These are phyloP conservation scores for Bjerkandera adusta DNA, from an alignment of 1,284 basidiomycete genomes.

Conservation along the genomic window DNA sequence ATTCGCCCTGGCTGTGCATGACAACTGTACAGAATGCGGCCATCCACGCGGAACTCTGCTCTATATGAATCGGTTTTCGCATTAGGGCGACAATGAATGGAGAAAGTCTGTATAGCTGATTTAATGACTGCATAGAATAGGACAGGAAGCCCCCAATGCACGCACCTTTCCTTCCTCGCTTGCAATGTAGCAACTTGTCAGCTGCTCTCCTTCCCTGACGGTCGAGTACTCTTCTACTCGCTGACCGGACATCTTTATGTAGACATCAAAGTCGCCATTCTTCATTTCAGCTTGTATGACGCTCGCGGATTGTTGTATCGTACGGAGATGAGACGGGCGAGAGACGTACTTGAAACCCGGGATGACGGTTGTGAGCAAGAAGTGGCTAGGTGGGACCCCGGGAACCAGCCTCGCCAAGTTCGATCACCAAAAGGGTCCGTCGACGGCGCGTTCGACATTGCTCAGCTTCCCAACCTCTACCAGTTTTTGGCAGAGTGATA, in stretches of 20 bases:
- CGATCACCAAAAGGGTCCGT: too few relatives aligned
- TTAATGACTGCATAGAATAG: background rate
- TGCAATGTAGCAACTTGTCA: background rate
- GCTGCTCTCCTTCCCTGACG: background rate
- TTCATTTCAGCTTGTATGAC: background rate
- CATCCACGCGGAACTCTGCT: too few relatives aligned
- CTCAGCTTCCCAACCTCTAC: too few relatives aligned
- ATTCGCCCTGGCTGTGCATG: background rate
- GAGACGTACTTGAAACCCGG: background rate
- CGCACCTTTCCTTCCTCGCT: background rate
- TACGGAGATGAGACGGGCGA: background rate
- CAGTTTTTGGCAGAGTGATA: too few relatives aligned
- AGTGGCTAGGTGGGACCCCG: too few relatives aligned
- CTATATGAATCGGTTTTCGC: too few relatives aligned
- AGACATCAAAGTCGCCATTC: background rate
- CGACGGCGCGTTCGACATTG: too few relatives aligned
- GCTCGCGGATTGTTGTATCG: background rate
- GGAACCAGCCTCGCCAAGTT: too few relatives aligned
- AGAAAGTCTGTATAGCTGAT: background rate
- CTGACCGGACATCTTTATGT: background rate
- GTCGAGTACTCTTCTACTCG: background rate
- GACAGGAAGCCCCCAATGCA: too few relatives aligned
- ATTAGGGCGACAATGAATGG: too few relatives aligned
- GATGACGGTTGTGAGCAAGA: too few relatives aligned
- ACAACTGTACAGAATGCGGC: too few relatives aligned